These are phyloP conservation scores for Singerocomus inundabilis DNA, from an alignment of 1,284 basidiomycete species.

Conservation along the genomic window DNA sequence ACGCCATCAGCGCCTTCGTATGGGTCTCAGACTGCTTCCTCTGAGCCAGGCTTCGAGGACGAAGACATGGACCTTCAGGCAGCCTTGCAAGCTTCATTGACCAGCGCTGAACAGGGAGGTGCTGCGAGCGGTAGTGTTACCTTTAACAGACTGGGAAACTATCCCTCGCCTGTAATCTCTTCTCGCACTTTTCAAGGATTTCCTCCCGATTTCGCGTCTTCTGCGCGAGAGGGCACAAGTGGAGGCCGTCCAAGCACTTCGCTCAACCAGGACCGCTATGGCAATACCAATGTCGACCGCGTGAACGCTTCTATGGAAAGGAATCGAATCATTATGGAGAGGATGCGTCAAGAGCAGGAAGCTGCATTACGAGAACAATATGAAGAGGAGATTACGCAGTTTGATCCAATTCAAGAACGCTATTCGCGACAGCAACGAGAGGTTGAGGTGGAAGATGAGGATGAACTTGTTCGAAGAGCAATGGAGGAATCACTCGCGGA, in stretches of 20 bases:
- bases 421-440: conserved; percentile 10
- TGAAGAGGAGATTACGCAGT: conserved; percentile 42
- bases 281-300: conserved; percentile 48
- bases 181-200: conserved; percentile 28
- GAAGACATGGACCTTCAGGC: conserved; percentile 87
- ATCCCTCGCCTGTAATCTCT: conserved; percentile 31
- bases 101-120: conserved; percentile 21
- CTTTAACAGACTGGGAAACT: conserved; percentile 16
- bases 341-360: conserved; percentile 68
- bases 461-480: conserved; percentile 58
- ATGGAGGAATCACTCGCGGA: conserved; percentile 57
- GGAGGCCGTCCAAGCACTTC: conserved; percentile 10
- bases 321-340: conserved; percentile 59
- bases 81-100: conserved; percentile 77
- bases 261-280: conserved; percentile 31
- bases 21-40: conserved; percentile 15
- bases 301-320: conserved; percentile 67
- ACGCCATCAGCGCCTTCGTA: conserved; percentile 19
- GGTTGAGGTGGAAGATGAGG: conserved; percentile 49
- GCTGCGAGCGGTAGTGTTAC: conserved; percentile 2
- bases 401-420: conserved; percentile 18
- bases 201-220: conserved; percentile 4
- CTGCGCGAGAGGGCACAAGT: conserved; percentile 3
- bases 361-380: conserved; percentile 60
- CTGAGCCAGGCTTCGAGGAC: conserved; percentile 58